Percentiles rank a stretch among this genome's conserved stretches.
Evolutionary conservation across 2,329 filamentous ascomycete species (phyloP).

Genomic region (Pseudogymnoascus sp.): DNA sequence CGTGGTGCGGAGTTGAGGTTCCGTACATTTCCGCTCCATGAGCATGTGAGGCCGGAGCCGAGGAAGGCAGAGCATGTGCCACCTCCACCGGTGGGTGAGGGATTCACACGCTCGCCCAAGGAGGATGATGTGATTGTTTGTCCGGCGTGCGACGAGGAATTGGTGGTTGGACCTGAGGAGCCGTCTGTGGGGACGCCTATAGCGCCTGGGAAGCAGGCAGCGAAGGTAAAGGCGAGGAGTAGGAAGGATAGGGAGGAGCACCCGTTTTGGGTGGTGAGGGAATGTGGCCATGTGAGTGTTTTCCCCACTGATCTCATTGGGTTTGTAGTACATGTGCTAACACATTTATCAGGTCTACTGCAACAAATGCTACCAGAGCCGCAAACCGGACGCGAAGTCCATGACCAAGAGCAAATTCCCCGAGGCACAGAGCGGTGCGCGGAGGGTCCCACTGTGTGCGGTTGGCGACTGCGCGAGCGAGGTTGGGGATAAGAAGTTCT

Average conservation of each 20-base stretch:
- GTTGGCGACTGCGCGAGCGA: slow-evolving; percentile 50
- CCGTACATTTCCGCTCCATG: neutral
- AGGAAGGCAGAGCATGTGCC: slow-evolving; percentile 22
- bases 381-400: slow-evolving; percentile 32
- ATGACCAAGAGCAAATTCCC: slow-evolving; percentile 26
- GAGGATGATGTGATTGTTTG: slow-evolving; percentile 71
- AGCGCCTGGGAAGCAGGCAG: slow-evolving; percentile 22
- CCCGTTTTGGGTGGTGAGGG: slow-evolving; percentile 86
- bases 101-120: slow-evolving; percentile 70
- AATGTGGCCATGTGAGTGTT: slow-evolving; percentile 76
- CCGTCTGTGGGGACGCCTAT: slow-evolving; percentile 17
- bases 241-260: slow-evolving; percentile 53
- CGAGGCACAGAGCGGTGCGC: neutral
- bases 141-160: slow-evolving; percentile 76
- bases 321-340: slow-evolving; percentile 17
- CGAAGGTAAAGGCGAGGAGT: slow-evolving; percentile 39
- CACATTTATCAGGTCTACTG: slow-evolving; percentile 48
- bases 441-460: slow-evolving; percentile 35
- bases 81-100: slow-evolving; percentile 51
- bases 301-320: slow-evolving; percentile 1
- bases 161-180: slow-evolving; percentile 42
- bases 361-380: slow-evolving; percentile 50
- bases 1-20: neutral
- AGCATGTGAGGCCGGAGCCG: neutral
- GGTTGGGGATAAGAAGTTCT: slow-evolving; percentile 44